Base-by-base conservation (phyloP, 2,329 filamentous ascomycete genomes). In the Sporothrix brasiliensis region DNA sequence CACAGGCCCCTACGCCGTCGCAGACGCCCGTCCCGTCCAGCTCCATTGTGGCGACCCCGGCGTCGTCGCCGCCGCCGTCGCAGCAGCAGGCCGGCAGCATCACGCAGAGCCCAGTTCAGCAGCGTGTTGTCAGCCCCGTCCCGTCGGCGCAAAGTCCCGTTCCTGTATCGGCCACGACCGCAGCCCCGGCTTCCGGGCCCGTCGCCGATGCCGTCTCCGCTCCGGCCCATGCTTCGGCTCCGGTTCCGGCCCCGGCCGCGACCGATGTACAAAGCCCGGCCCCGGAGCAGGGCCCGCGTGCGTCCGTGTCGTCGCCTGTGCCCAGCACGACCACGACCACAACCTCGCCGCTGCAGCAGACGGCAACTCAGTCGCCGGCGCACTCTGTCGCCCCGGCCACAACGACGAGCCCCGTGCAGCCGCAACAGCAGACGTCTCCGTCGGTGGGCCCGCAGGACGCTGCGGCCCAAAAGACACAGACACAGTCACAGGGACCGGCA, bases 21-120 rank as follows among this genome's bases (percentile, higher is more conserved):
- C 60, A 53, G 54, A 44, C 56, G 4, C 58, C 49, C 2, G 39
- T 4, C 11, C 54, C 50, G 49, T n/a, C 27, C n/a, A 30, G 14
- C 44, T 11, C 44, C 16, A 49, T 19, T 14, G 24, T 41, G 24
- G 47, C 54, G 4, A 34, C 30, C 4, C 56, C 39, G 39, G 39
- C 34, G 1, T 34, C 69, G 19, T 52, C 66, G 9, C 44, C 41
- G 10, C 63, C 47, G 19, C 47, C 63, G 10, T 27, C 24, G n/a
- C 41, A 30, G n/a, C 41, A 30, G n/a, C 58, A 44, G 56, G 56
- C 24, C 14, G 39, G 47, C 61, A 66, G 63, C 63, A 66, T 52
- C 27, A 53, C 63, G 2, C 63, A 66, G 47, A 66, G 63, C 7
- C 63, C 63, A 4, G 47, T 52, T 3, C 63, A 52, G 63, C 44